Evolutionary conservation across 768 basidiomycete genomes (phyloP).

Genomic region (Lactifluus volemus): DNA sequence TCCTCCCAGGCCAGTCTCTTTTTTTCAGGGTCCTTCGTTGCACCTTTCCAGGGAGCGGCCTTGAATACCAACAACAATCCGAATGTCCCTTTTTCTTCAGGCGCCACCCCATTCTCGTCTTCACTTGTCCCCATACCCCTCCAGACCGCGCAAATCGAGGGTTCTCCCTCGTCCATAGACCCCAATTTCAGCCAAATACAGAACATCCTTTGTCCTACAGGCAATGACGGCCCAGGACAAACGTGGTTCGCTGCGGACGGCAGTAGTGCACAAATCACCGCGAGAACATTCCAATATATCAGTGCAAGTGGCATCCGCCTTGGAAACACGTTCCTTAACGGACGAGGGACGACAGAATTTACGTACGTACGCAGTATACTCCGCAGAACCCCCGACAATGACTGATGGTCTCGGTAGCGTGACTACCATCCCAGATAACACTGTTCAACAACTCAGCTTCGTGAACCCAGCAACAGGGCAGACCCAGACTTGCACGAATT

Average conservation of each 20-base stretch:
- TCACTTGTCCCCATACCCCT: constrained; percentile 81
- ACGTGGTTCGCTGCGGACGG: constrained; percentile 81
- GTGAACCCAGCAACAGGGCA: constrained; percentile 66
- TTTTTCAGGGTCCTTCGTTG: constrained; percentile 84
- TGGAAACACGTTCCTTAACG: constrained; percentile 80
- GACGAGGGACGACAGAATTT: constrained; percentile 82
- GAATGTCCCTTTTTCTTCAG: constrained; percentile 72
- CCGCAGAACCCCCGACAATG: not conserved
- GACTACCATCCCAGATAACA: constrained; percentile 85
- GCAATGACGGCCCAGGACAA: constrained; percentile 67
- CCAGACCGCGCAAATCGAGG: constrained; percentile 44
- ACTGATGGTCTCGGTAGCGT: constrained; percentile 41
- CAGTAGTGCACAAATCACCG: constrained; percentile 61
- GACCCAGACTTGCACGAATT: constrained; percentile 71
- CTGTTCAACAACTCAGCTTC: constrained; percentile 66
- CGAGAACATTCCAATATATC: constrained; percentile 65
- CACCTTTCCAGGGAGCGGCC: constrained; percentile 50
- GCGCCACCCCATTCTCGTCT: constrained; percentile 80
- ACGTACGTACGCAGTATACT: constrained; percentile 41
- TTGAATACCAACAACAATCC: constrained; percentile 71
- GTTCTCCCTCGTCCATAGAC: constrained; percentile 54
- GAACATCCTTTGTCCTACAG: constrained; percentile 79
- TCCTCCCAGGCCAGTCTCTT: constrained; percentile 65
- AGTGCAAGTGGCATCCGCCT: constrained; percentile 75
- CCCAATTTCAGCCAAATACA: constrained; percentile 53